phyloP scores from a whole-genome alignment of 1,284 basidiomycete species.

The Moesziomyces sp. region DNA sequence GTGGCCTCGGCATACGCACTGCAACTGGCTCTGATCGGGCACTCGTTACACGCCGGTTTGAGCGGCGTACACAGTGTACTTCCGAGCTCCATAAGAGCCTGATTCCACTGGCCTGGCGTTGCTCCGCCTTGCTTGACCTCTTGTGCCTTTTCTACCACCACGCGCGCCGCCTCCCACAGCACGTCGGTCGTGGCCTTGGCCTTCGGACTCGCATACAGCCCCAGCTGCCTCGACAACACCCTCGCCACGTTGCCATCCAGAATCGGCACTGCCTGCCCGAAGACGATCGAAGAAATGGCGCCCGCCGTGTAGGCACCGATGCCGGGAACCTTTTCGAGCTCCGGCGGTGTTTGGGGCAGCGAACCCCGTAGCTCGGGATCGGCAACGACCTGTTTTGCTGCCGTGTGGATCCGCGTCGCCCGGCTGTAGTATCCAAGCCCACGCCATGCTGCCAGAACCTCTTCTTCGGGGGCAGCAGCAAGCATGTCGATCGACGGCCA shows the following conservation, averaged over 20 bases:
- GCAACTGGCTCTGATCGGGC: constrained; percentile 55
- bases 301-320: constrained; percentile 86
- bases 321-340: constrained; percentile 87
- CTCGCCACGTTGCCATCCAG: constrained; percentile 64
- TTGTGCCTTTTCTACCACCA: constrained; percentile 47
- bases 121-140: constrained; percentile 3
- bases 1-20: constrained; percentile 31
- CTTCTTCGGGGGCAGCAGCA: constrained; percentile 73
- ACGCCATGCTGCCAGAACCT: constrained; percentile 63
- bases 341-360: constrained; percentile 81
- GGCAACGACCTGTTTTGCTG: constrained; percentile 56
- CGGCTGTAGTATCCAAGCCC: constrained; percentile 66
- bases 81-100: constrained; percentile 66
- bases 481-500: constrained; percentile 72
- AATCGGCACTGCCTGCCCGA: constrained; percentile 59
- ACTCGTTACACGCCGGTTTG: constrained; percentile 51
- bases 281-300: constrained; percentile 64
- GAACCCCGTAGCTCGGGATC: constrained; percentile 73
- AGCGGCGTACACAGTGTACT: constrained; percentile 46
- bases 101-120: constrained; percentile 62
- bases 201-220: constrained; percentile 57
- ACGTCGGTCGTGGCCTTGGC: constrained; percentile 57
- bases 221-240: constrained; percentile 61
- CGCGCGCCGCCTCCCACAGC: constrained; percentile 56
- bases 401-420: constrained; percentile 62